phyloP scores from a whole-genome alignment of 2,329 filamentous ascomycete species.

The Madurella fahalii region DNA sequence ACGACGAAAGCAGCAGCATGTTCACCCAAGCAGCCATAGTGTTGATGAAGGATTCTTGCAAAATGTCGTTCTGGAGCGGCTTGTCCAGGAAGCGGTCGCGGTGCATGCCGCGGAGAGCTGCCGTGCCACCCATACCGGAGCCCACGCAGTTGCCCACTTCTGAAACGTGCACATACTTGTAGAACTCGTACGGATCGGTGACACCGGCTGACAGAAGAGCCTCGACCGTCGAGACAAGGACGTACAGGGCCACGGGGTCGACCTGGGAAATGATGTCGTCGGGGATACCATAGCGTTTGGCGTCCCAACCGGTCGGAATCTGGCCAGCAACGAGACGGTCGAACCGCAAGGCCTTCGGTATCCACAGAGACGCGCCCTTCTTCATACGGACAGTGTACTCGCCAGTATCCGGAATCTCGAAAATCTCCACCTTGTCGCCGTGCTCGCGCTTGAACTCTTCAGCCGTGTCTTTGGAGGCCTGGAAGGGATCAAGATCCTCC shows the following conservation, averaged over 20 bases:
- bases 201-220: conserved; percentile 89
- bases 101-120: conserved; percentile 94
- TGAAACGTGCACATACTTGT: conserved; percentile 98
- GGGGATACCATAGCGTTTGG: conserved; percentile 91
- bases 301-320: conserved; percentile 95
- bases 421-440: conserved; percentile 95
- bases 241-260: conserved; percentile 91
- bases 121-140: conserved; percentile 95
- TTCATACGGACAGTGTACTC: conserved; percentile 92
- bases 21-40: conserved; percentile 99
- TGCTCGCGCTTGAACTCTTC: conserved; percentile 97
- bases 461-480: conserved; percentile 94
- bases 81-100: conserved; percentile 95
- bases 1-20: conserved; percentile 96
- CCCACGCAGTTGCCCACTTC: conserved; percentile 98
- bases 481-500: conserved; percentile 94
- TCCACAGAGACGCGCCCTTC: conserved; percentile 92
- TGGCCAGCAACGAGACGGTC: conserved; percentile 96
- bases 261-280: conserved; percentile 98
- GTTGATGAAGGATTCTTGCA: conserved; percentile 99
- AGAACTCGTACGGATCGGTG: conserved; percentile 98
- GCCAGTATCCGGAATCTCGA: conserved; percentile 88
- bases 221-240: conserved; percentile 90
- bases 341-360: conserved; percentile 95
- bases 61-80: conserved; percentile 96